Evolutionary conservation across 495 filamentous ascomycete genomes (phyloP).

Genomic region (Penicillium arizonense): DNA sequence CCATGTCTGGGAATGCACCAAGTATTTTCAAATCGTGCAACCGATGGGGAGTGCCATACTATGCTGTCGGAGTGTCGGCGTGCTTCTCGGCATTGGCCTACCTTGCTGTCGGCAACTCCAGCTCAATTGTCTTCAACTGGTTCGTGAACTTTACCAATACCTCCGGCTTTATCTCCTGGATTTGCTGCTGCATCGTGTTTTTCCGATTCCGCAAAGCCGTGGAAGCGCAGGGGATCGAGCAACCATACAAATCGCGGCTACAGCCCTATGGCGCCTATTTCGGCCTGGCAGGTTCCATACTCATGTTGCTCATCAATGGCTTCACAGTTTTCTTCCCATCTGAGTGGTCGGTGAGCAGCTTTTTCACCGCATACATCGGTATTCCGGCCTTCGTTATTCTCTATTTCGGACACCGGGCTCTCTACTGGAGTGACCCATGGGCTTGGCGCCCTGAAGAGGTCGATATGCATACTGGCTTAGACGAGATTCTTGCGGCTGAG

Average conservation of each 20-base stretch:
- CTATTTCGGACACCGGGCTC: slow-evolving; percentile 52
- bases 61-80: slow-evolving; percentile 36
- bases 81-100: slow-evolving; percentile 37
- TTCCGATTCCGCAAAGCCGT: slow-evolving; percentile 59
- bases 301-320: slow-evolving; percentile 59
- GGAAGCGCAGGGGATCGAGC: slow-evolving; percentile 49
- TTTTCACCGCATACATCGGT: slow-evolving; percentile 64
- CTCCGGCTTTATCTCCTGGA: slow-evolving; percentile 61
- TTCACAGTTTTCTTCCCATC: slow-evolving; percentile 62
- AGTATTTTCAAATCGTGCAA: slow-evolving; percentile 48
- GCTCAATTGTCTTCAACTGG: slow-evolving; percentile 50
- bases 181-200: slow-evolving; percentile 57
- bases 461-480: slow-evolving; percentile 55
- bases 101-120: slow-evolving; percentile 32
- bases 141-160: slow-evolving; percentile 61
- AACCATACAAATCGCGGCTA: slow-evolving; percentile 50
- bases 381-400: slow-evolving; percentile 57
- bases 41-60: slow-evolving; percentile 48
- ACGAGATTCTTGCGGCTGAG: slow-evolving; percentile 53
- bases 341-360: slow-evolving; percentile 49
- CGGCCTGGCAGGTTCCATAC: slow-evolving; percentile 44
- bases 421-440: slow-evolving; percentile 52
- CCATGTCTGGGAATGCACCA: slow-evolving; percentile 50
- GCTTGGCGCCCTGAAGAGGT: slow-evolving; percentile 49
- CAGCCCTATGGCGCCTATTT: slow-evolving; percentile 56